Evolutionary conservation across 495 filamentous ascomycete species (phyloP).

Genomic region (Tetracladium setigerum): DNA sequence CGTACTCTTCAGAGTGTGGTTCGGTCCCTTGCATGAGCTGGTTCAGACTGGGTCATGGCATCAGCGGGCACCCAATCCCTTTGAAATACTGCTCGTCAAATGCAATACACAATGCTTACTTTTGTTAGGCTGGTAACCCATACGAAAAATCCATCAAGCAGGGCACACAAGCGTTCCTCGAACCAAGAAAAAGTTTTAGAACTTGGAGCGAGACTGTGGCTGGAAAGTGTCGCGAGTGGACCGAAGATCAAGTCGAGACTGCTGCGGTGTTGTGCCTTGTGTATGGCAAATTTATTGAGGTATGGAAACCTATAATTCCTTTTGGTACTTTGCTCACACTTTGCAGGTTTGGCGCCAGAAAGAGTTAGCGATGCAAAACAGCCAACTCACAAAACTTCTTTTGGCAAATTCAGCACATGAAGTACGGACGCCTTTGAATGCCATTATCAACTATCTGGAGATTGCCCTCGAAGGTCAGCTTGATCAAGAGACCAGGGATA

Average conservation of each 20-base stretch:
- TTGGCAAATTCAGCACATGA: constrained; percentile 93
- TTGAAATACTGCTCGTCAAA: not conserved
- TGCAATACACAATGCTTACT: not conserved
- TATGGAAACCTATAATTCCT: constrained; percentile 45
- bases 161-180: constrained; percentile 62
- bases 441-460: constrained; percentile 94
- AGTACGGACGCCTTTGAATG: constrained; percentile 88
- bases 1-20: too few relatives aligned
- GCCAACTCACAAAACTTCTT: constrained; percentile 70
- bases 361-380: constrained; percentile 76
- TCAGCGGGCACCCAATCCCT: not conserved
- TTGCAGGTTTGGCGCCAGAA: constrained; percentile 80
- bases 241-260: constrained; percentile 71
- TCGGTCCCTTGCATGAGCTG: too few relatives aligned
- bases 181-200: constrained; percentile 71
- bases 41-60: too few relatives aligned
- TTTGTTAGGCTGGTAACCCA: constrained; percentile 80
- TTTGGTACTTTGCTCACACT: not conserved
- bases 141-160: constrained; percentile 69
- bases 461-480: constrained; percentile 83
- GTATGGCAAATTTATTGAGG: constrained; percentile 63
- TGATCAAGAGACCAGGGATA: constrained; percentile 80
- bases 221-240: constrained; percentile 69
- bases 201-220: constrained; percentile 70
- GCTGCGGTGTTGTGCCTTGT: constrained; percentile 84